phyloP scores from a whole-genome alignment of 306 rosid species.

The Amphicarpaea edgeworthii region DNA sequence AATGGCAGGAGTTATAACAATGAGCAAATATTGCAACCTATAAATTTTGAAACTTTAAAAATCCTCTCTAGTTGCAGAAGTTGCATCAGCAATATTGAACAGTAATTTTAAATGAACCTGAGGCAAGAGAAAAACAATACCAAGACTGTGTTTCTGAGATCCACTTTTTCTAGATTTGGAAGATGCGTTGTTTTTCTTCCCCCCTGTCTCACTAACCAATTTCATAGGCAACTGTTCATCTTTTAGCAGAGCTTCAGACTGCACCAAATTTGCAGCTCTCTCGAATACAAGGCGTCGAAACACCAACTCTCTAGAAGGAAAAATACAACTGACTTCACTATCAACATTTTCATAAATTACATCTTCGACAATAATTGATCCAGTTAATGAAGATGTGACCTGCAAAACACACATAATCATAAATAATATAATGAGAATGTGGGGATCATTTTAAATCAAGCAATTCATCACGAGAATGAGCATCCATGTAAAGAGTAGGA shows the following conservation, averaged over 20 bases:
- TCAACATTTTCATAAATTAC: slow-evolving; percentile 81
- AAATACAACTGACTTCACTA: slow-evolving; percentile 59
- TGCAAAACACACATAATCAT: slow-evolving; percentile 50
- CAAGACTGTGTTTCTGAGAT: slow-evolving; percentile 54
- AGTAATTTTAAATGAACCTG: slow-evolving; percentile 25
- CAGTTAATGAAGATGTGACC: slow-evolving; percentile 87
- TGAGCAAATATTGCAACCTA: slow-evolving; percentile 21
- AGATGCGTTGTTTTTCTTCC: slow-evolving; percentile 65
- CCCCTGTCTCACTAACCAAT: slow-evolving; percentile 52
- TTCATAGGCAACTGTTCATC: slow-evolving; percentile 53
- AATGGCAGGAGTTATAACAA: slow-evolving; percentile 7
- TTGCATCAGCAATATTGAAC: slow-evolving; percentile 12
- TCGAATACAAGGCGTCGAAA: slow-evolving; percentile 93
- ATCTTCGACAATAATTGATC: slow-evolving; percentile 85
- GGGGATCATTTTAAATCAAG: slow-evolving; percentile 32
- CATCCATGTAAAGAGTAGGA: slow-evolving; percentile 21
- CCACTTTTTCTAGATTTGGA: slow-evolving; percentile 75
- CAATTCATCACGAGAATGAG: slow-evolving; percentile 13
- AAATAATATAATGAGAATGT: slow-evolving; percentile 42
- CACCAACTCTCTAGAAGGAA: slow-evolving; percentile 70
- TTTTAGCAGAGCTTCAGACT: slow-evolving; percentile 87
- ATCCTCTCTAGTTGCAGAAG: neutral
- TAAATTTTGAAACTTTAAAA: neutral
- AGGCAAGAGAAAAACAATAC: slow-evolving; percentile 47
- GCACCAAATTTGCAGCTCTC: slow-evolving; percentile 88